Percentiles rank a stretch among this genome's conserved stretches.
phyloP scores from a whole-genome alignment of 208 protist genomes.

The Naegleria fowleri region DNA sequence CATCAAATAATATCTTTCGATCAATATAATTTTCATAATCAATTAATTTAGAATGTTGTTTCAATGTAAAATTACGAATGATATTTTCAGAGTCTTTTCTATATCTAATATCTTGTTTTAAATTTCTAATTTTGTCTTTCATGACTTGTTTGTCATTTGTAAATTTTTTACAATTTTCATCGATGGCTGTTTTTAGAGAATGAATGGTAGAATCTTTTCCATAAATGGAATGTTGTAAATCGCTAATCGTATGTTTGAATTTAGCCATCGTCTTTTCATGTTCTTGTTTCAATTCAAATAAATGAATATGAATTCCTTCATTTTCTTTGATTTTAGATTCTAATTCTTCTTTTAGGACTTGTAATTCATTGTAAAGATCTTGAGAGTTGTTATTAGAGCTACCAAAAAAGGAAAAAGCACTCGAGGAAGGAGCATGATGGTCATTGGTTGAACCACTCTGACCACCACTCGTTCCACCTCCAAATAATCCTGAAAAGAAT shows the following conservation, averaged over 20 bases:
- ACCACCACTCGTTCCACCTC: not conserved
- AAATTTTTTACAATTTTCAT: not conserved
- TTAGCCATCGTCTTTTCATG: not conserved
- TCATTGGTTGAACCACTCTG: too few species aligned
- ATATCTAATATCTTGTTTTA: not conserved
- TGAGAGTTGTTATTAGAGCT: not conserved
- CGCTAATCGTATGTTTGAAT: not conserved
- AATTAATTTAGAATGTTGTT: not conserved
- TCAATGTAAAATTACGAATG: not conserved
- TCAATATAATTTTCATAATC: not conserved
- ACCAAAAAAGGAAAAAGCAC: too few species aligned
- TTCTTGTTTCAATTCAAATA: conserved; percentile 10
- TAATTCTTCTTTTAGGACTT: not conserved
- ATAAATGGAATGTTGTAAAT: not conserved
- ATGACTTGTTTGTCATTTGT: not conserved
- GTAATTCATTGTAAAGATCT: not conserved
- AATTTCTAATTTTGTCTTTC: not conserved
- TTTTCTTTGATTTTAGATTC: conserved; percentile 24
- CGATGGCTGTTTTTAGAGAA: not conserved
- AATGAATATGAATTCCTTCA: conserved; percentile 15
- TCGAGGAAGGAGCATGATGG: too few species aligned
- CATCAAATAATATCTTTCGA: conserved; percentile 16
- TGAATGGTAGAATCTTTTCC: not conserved
- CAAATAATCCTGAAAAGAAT: conserved; percentile 1
- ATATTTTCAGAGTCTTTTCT: not conserved